Evolutionary conservation across 2,329 filamentous ascomycete species (phyloP), one percentile per base, ranked within the genome.

Genomic region (Trichoderma harzianum): DNA sequence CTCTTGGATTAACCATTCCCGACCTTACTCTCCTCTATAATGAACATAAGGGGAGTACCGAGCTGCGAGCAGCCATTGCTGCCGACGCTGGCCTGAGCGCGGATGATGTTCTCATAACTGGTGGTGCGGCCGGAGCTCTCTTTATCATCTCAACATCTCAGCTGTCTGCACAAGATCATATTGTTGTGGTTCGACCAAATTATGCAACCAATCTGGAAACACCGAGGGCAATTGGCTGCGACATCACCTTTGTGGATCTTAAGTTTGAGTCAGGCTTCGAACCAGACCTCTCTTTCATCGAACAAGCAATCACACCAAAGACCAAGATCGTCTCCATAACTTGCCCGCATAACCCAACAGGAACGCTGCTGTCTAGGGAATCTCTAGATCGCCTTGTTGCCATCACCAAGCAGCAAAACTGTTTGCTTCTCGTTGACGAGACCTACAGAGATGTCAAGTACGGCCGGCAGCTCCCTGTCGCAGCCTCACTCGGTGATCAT

Each of bases 161-260:
- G 1, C 7, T 57, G 26, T 57, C 53, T 2, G 53, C 53, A 26
- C 53, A 57, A 2, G 24, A 30, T 57, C 26, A 28, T 26, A 26
- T 57, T 16, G 26, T 30, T 14, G 26, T 57, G 24, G 16, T 26
- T 5, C 24, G 26, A 28, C 76, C 76, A 21, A 78, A 78, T 62
- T 78, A 78, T 24, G 74, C 76, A 0, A 76, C 74, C 24, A 77
- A 75, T 47, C 53, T 77, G 3, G 76, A 78, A 57, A 75, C 71
- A 0, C 75, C 76, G 3, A 72, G 71, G 39, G 69, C 75, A 5
- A 75, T 77, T 12, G 75, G 76, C 3, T 77, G 75, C 61, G 71
- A 74, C 1, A 77, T 78, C 26, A 74, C 74, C 5, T 75, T 69
- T 63, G 62, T 76, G 10, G 75, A 77, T 21, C 70, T 78, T 3